These are phyloP conservation scores for Lodderomyces orthopsilosis DNA, from an alignment of 1,139 yeast species.

Conservation along the genomic window DNA sequence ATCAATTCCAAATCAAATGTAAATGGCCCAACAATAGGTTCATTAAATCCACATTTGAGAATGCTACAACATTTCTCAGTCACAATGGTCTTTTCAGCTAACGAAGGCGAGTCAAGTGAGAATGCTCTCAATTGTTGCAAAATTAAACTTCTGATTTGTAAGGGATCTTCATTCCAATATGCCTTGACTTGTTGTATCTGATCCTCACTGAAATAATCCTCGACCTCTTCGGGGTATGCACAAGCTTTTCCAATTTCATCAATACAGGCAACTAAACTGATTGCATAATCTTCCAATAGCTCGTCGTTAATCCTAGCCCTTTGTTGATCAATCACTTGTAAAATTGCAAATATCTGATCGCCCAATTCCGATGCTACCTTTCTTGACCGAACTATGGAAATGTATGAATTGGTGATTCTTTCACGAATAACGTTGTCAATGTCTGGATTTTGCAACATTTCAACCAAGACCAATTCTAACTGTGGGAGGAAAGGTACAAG, in stretches of 20 bases:
- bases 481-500: conserved; percentile 48
- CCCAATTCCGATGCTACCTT: conserved; percentile 38
- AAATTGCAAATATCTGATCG: conserved; percentile 18
- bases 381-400: conserved; percentile 57
- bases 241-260: conserved; percentile 69
- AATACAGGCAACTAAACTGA: conserved; percentile 59
- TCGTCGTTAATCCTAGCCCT: neutral
- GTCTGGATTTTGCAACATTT: conserved; percentile 46
- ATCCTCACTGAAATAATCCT: conserved; percentile 34
- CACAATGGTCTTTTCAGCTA: conserved; percentile 34
- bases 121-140: conserved; percentile 37
- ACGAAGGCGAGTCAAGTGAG: conserved; percentile 31
- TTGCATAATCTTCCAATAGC: conserved; percentile 38
- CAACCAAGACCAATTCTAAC: conserved; percentile 50
- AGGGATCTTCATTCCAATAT: conserved; percentile 45
- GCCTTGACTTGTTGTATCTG: conserved; percentile 21
- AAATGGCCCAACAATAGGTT: conserved; percentile 55
- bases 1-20: conserved; percentile 48
- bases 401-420: conserved; percentile 57
- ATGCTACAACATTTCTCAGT: conserved; percentile 58
- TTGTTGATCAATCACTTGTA: conserved; percentile 20
- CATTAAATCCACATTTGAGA: conserved; percentile 55
- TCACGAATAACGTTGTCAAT: conserved; percentile 56
- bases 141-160: conserved; percentile 38
- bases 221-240: conserved; percentile 55